These are phyloP conservation scores for Ceratocystis destructans DNA, from an alignment of 2,329 filamentous ascomycete genomes.

Conservation along the genomic window DNA sequence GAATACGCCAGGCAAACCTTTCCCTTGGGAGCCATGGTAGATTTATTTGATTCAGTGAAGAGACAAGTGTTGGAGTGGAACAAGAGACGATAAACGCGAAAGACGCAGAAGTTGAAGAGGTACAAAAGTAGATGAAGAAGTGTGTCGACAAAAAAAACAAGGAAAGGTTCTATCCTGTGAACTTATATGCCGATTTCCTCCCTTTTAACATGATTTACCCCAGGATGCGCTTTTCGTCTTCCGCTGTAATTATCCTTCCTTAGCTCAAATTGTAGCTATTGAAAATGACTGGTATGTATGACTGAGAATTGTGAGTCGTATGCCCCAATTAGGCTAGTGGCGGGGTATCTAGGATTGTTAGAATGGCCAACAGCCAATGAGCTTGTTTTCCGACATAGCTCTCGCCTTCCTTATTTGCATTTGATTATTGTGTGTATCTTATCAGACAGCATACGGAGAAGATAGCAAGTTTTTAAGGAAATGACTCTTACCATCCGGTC, in stretches of 20 bases:
- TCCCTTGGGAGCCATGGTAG: constrained; percentile 18
- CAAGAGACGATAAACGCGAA: background rate
- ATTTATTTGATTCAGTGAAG: background rate
- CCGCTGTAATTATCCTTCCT: constrained; percentile 1
- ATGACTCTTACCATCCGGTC: background rate
- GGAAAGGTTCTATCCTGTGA: background rate
- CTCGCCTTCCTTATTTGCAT: background rate
- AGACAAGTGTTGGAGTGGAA: background rate
- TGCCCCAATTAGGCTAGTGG: constrained; percentile 14
- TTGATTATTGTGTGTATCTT: constrained; percentile 4
- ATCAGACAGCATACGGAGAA: background rate
- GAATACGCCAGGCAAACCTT: constrained; percentile 19
- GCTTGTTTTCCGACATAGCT: background rate
- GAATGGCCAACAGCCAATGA: constrained; percentile 3
- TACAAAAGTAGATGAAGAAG: background rate
- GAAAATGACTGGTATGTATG: constrained; percentile 13
- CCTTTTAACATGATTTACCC: background rate
- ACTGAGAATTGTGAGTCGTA: constrained; percentile 14
- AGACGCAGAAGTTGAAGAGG: background rate
- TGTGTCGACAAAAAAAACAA: background rate
- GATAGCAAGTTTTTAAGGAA: background rate
- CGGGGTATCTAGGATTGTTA: constrained; percentile 15
- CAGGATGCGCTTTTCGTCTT: constrained; percentile 14
- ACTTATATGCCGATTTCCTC: background rate
- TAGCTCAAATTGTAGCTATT: background rate